Evolutionary conservation across 1,284 basidiomycete species (phyloP).

Genomic region (Irpex lacteus): DNA sequence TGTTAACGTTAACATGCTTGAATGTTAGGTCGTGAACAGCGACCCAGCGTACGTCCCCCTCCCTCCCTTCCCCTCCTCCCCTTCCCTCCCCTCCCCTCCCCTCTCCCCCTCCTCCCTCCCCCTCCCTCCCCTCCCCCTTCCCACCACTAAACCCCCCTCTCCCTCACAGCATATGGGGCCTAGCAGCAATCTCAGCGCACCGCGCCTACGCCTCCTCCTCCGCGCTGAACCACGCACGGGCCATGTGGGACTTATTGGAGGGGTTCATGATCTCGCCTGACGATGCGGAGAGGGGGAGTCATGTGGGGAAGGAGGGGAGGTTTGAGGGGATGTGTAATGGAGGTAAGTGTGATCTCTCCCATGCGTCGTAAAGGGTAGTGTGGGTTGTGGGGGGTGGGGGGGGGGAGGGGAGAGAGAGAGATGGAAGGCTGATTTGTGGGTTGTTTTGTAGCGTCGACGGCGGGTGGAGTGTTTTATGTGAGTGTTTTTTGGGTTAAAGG

Average conservation of each 20-base stretch:
- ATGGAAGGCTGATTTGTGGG: not conserved
- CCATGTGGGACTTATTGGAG: not conserved
- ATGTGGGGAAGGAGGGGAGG: not conserved
- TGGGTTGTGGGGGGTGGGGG: too few species aligned
- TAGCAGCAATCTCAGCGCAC: slow-evolving; percentile 1
- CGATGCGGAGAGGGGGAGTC: not conserved
- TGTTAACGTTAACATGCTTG: too few species aligned
- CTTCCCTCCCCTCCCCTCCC: not conserved
- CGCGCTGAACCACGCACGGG: not conserved
- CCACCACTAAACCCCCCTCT: too few species aligned
- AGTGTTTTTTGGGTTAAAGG: not conserved
- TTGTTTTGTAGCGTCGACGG: not conserved
- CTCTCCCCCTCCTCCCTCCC: too few species aligned
- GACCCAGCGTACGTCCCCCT: not conserved
- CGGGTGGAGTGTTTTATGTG: slow-evolving; percentile 4
- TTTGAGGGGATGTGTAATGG: not conserved
- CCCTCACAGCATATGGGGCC: slow-evolving; percentile 3
- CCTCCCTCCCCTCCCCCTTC: too few species aligned
- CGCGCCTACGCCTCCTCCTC: not conserved
- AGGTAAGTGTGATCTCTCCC: not conserved
- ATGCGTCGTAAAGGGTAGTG: too few species aligned
- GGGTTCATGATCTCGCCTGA: not conserved
- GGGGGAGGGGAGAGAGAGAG: too few species aligned
- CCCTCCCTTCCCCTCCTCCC: too few species aligned
- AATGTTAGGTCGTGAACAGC: not conserved